Conservation (phyloP, 2,329 filamentous ascomycete genomes). For the Endoconidiophora polonica region DNA sequence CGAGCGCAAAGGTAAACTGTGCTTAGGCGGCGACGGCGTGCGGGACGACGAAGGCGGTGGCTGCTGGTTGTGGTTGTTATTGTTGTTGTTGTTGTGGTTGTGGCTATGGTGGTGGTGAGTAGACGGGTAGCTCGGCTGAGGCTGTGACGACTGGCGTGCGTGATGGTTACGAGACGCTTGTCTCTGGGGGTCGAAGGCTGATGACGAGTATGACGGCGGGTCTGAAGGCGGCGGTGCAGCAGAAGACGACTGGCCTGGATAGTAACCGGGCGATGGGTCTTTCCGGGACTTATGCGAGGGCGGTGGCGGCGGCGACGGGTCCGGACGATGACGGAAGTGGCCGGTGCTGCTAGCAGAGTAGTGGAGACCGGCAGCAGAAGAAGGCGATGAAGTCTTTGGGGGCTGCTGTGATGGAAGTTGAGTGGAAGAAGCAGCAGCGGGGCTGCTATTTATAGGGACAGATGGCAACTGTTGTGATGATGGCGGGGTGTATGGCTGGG, state of each 20-base stretch:
- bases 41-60: conserved; percentile 1
- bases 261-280: conserved; percentile 5
- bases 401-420: conserved; percentile 2
- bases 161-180: conserved; percentile 7
- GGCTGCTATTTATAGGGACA: neutral
- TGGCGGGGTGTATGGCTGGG: conserved; percentile 2
- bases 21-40: conserved; percentile 12
- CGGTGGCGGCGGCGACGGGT: conserved; percentile 1
- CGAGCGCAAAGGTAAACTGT: conserved; percentile 9
- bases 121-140: conserved; percentile 2
- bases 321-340: neutral
- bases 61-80: neutral
- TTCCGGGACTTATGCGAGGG: conserved; percentile 5
- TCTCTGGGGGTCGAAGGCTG: conserved; percentile 3
- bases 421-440: neutral
- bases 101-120: neutral
- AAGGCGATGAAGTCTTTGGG: neutral
- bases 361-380: neutral
- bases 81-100: neutral
- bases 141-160: conserved; percentile 10
- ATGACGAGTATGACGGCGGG: conserved; percentile 1
- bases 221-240: neutral
- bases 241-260: conserved; percentile 1
- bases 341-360: too few relatives aligned
- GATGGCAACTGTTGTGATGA: neutral